These are phyloP conservation scores for Mucor racemosus DNA, from an alignment of 371 early-diverging fungal genomes.

Conservation along the genomic window DNA sequence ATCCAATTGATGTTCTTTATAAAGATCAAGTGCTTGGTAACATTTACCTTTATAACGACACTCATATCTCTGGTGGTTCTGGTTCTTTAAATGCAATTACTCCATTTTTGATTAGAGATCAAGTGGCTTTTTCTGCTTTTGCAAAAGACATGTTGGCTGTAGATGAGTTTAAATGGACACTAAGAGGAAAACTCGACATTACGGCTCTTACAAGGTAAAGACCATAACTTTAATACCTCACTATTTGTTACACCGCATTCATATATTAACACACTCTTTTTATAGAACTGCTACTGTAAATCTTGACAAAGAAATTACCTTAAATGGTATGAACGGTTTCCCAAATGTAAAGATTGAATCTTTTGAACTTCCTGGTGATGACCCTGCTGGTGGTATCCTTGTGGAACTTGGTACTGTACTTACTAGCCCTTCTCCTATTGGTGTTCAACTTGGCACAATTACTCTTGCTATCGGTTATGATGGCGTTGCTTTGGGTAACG, in stretches of 20 bases:
- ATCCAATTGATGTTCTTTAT: slow-evolving; percentile 47
- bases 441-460: slow-evolving; percentile 64
- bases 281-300: slow-evolving; percentile 49
- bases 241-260: slow-evolving; percentile 10
- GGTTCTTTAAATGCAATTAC: slow-evolving; percentile 51
- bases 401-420: slow-evolving; percentile 59
- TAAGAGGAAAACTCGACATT: slow-evolving; percentile 62
- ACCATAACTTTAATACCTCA: slow-evolving; percentile 38
- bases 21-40: slow-evolving; percentile 54
- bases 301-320: slow-evolving; percentile 44
- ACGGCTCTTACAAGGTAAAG: slow-evolving; percentile 58
- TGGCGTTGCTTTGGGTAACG: slow-evolving; percentile 56
- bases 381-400: slow-evolving; percentile 59
- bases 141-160: slow-evolving; percentile 58
- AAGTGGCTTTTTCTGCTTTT: slow-evolving; percentile 54
- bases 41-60: slow-evolving; percentile 51
- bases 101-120: slow-evolving; percentile 52
- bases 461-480: slow-evolving; percentile 57
- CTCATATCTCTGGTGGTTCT: slow-evolving; percentile 54
- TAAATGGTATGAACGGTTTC: slow-evolving; percentile 55
- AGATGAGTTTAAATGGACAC: slow-evolving; percentile 58
- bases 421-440: slow-evolving; percentile 65
- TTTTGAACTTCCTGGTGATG: slow-evolving; percentile 62
- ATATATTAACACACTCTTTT: slow-evolving; percentile 23
- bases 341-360: slow-evolving; percentile 57